These are phyloP conservation scores for Trichosporon sp. DNA, from an alignment of 1,284 basidiomycete species.

Conservation along the genomic window DNA sequence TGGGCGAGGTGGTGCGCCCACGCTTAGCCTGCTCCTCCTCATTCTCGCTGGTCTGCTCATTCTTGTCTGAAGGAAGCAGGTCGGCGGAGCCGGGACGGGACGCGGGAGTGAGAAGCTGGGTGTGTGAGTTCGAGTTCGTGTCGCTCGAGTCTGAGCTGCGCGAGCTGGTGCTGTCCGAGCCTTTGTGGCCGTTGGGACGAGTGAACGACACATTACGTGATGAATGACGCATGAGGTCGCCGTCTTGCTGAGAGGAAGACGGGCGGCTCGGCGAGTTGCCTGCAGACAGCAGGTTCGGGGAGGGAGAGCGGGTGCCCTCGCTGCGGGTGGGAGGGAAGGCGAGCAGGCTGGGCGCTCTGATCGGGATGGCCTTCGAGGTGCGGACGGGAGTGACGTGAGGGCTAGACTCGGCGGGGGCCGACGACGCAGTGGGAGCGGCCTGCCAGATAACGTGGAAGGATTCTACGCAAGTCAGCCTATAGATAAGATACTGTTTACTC, in stretches of 20 bases:
- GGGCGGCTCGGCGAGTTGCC: conserved; percentile 13
- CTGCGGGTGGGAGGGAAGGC: conserved; percentile 42
- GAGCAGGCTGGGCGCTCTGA: conserved; percentile 44
- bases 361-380: conserved; percentile 42
- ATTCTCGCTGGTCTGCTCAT: conserved; percentile 6
- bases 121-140: conserved; percentile 30
- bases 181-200: conserved; percentile 16
- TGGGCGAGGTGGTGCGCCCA: conserved; percentile 10
- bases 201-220: conserved; percentile 10
- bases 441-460: conserved; percentile 41
- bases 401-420: neutral
- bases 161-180: conserved; percentile 25
- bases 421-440: conserved; percentile 23
- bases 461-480: conserved; percentile 22
- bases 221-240: conserved; percentile 1
- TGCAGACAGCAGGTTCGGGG: conserved; percentile 30
- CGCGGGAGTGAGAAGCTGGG: conserved; percentile 41
- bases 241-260: neutral
- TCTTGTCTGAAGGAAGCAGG: conserved; percentile 22
- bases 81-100: conserved; percentile 41
- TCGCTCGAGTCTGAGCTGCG: conserved; percentile 33
- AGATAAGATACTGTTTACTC: conserved; percentile 17
- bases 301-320: conserved; percentile 12
- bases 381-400: conserved; percentile 31
- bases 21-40: conserved; percentile 15